Base-by-base conservation (phyloP, 1,284 basidiomycete genomes). In the Cystobasidium pallidum region DNA sequence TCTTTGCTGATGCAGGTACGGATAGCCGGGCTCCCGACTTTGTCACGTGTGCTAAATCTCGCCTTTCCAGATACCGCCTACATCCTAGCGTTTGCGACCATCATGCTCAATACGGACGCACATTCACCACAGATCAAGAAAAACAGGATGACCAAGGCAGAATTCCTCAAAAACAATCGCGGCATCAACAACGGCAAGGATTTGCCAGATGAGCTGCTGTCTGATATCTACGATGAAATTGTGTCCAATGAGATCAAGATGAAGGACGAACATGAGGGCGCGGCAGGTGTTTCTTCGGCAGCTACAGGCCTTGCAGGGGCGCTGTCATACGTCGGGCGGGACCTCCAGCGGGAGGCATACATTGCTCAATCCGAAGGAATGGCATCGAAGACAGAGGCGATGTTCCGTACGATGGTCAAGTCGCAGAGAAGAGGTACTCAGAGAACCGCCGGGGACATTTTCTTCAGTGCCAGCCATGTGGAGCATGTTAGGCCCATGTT, bases 401-500 rank as follows among this genome's bases (percentile, higher is more conserved):
- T 97, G 70, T 92, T 97, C 84, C 88, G 86, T 78, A 92, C 91
- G 0, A 86, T 97, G 84, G 90, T 93, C 84, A 88, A 90, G 36
- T 87, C 91, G 24, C 92, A 95, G 80, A 86, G 91, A 21, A 90
- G 90, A 78, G 87, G 88, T 1, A 55, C 65, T 32, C 59, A 57
- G 32, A 74, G 74, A 7, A 88, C 86, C 79, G 82, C 84, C 10
- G 86, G 84, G 36, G 91, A 94, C 75, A 90, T 94, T 75, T 98
- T 92, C 83, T 95, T 94, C 83, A 91, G 91, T 76, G 94, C 94
- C 0, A 95, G 92, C 0, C 91, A 96, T 78, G 91, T 93, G 75
- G 88, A 96, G 74, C 94, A 98, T 80, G 94, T 96, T 72, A 86
- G 88, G 39, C 94, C 94, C 47, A 98, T 98, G 94, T 96, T 98